These are phyloP conservation scores for Mycena metata DNA, from an alignment of 768 basidiomycete species.

Conservation along the genomic window DNA sequence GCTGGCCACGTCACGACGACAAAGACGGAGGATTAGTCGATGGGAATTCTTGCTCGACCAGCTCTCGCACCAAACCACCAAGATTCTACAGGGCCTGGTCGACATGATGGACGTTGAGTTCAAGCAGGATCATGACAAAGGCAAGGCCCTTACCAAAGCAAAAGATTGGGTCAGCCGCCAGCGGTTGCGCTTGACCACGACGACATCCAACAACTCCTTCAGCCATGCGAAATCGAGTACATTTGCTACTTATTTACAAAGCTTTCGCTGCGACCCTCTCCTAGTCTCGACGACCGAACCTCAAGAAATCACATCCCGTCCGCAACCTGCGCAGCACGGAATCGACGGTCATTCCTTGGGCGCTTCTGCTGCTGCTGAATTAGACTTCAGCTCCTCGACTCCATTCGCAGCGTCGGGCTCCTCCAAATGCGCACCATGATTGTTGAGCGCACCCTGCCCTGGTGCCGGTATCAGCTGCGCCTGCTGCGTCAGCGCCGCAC, in stretches of 20 bases:
- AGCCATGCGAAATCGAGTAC: constrained; percentile 18
- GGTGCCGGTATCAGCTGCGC: constrained; percentile 50
- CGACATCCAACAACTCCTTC: neutral
- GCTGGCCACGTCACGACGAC: constrained; percentile 15
- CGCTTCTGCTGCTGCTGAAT: constrained; percentile 30
- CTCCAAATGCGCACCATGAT: constrained; percentile 32
- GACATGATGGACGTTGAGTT: neutral
- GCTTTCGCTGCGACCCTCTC: constrained; percentile 2
- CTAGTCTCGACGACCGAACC: constrained; percentile 3
- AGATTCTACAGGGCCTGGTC: neutral
- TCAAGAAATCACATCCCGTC: neutral
- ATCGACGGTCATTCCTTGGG: constrained; percentile 25
- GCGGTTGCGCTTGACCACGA: constrained; percentile 23
- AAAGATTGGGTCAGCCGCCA: constrained; percentile 16
- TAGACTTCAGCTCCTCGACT: constrained; percentile 28
- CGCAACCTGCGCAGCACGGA: neutral
- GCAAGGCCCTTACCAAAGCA: constrained; percentile 21
- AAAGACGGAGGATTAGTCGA: constrained; percentile 19
- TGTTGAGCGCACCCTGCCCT: constrained; percentile 21
- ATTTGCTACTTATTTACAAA: constrained; percentile 27
- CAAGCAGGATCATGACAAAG: constrained; percentile 25
- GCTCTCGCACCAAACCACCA: neutral
- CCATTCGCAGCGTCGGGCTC: constrained; percentile 26
- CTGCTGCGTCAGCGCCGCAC: constrained; percentile 72
- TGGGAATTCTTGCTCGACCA: neutral